These are phyloP conservation scores for Pseudopithomyces chartarum DNA, from an alignment of 2,329 filamentous ascomycete genomes.

Conservation along the genomic window DNA sequence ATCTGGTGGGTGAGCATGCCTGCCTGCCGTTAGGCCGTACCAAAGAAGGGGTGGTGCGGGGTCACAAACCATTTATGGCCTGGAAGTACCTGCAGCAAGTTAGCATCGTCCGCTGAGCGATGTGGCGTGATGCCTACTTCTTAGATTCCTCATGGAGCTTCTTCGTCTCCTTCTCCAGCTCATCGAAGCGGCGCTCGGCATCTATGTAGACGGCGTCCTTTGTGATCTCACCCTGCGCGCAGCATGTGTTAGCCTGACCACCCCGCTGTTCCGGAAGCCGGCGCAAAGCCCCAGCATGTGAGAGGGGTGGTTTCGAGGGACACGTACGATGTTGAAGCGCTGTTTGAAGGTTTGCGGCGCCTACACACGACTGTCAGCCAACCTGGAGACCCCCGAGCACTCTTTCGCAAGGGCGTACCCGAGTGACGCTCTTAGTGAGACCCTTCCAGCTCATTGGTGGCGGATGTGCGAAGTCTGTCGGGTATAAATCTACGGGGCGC, in stretches of 20 bases:
- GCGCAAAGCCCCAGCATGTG: conserved; percentile 16
- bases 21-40: conserved; percentile 36
- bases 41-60: background rate
- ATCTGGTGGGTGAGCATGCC: conserved; percentile 97
- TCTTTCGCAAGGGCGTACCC: conserved; percentile 62
- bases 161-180: conserved; percentile 95
- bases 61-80: conserved; percentile 78
- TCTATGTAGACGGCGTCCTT: conserved; percentile 96
- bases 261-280: conserved; percentile 20
- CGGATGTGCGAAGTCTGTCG: conserved; percentile 6
- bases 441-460: conserved; percentile 91
- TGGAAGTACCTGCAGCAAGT: conserved; percentile 72
- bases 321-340: conserved; percentile 79
- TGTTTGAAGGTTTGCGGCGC: conserved; percentile 90
- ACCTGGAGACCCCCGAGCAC: conserved; percentile 15
- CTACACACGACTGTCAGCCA: conserved; percentile 48
- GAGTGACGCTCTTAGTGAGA: conserved; percentile 84
- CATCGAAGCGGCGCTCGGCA: conserved; percentile 89
- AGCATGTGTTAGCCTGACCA: conserved; percentile 23
- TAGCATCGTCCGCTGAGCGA: conserved; percentile 15
- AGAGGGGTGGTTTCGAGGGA: background rate
- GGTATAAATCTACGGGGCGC: conserved; percentile 12
- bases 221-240: conserved; percentile 75
- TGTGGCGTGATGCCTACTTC: conserved; percentile 57
- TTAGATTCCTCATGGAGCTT: conserved; percentile 95